Evolutionary conservation across 164 flowering plant genomes (phyloP).

Genomic region (Aristolochia fimbriata): DNA sequence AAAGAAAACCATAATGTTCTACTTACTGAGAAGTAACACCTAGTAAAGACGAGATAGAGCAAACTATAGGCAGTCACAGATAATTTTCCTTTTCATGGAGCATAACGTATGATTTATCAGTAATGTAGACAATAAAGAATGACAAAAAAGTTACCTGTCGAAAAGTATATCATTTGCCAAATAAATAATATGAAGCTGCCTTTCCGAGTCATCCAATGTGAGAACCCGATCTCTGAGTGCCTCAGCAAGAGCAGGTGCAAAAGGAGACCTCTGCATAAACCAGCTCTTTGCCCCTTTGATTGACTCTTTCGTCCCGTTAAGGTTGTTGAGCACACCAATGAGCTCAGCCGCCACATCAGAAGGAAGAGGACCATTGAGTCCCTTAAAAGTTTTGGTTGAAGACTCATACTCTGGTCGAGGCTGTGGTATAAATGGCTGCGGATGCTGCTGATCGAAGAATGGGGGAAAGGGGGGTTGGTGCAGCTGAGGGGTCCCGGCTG

Average conservation of each 20-base stretch:
- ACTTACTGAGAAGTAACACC: too few relatives aligned
- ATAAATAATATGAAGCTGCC: slow-evolving; percentile 80
- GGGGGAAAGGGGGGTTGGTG: slow-evolving; percentile 70
- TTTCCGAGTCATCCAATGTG: slow-evolving; percentile 75
- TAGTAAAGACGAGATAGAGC: too few relatives aligned
- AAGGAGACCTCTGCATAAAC: slow-evolving; percentile 96
- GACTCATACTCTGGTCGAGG: slow-evolving; percentile 65
- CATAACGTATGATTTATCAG: too few relatives aligned
- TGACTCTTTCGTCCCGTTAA: slow-evolving; percentile 92
- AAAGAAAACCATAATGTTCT: too few relatives aligned
- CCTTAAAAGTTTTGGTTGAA: slow-evolving; percentile 49
- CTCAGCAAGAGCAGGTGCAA: slow-evolving; percentile 87
- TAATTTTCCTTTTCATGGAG: too few relatives aligned
- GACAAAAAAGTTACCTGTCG: slow-evolving; percentile 51
- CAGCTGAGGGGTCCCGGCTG: slow-evolving; percentile 38
- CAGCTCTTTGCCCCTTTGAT: slow-evolving; percentile 92
- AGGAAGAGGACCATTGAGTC: slow-evolving; percentile 81
- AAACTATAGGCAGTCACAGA: too few relatives aligned
- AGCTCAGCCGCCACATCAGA: slow-evolving; percentile 85
- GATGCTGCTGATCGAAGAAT: slow-evolving; percentile 58
- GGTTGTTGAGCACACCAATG: slow-evolving; percentile 55
- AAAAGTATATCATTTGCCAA: slow-evolving; percentile 96
- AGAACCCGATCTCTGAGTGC: slow-evolving; percentile 75
- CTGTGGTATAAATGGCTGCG: slow-evolving; percentile 46
- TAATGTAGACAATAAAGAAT: too few relatives aligned